Evolutionary conservation across 139 green algal genomes (phyloP).

Genomic region (Chlamydomonas eustigma): DNA sequence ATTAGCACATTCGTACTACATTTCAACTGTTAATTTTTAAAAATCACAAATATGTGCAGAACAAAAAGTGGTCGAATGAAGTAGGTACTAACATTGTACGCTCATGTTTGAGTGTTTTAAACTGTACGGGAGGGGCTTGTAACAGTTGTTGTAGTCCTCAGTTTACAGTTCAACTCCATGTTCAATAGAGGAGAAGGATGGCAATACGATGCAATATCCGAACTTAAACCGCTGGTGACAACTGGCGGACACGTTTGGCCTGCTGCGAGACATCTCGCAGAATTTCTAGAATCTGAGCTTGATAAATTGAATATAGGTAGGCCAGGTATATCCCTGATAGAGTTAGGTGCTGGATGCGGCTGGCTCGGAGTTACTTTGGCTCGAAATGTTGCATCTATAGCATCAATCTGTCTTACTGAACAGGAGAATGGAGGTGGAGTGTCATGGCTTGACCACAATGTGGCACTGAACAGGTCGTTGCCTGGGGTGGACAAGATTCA

Average conservation of each 20-base stretch:
- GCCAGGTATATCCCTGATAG: constrained; percentile 31
- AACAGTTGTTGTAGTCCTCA: too few relatives aligned
- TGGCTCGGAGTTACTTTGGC: constrained; percentile 49
- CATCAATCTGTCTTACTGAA: constrained; percentile 37
- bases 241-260: constrained; percentile 24
- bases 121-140: too few relatives aligned
- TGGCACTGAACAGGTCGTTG: constrained; percentile 15
- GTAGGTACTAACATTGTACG: too few relatives aligned
- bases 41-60: too few relatives aligned
- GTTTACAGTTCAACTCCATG: too few relatives aligned
- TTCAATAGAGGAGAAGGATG: too few relatives aligned
- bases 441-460: constrained; percentile 40
- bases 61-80: too few relatives aligned
- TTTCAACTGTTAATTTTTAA: too few relatives aligned
- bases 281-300: constrained; percentile 15
- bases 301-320: not conserved
- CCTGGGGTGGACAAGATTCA: not conserved
- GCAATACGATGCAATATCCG: not conserved
- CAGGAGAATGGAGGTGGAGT: constrained; percentile 38
- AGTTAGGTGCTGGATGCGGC: constrained; percentile 55
- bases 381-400: constrained; percentile 36
- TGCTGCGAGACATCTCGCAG: constrained; percentile 11
- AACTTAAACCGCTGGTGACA: constrained; percentile 14
- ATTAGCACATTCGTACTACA: too few relatives aligned
- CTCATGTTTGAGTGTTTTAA: too few relatives aligned